Evolutionary conservation across 1,284 basidiomycete species (phyloP).

Genomic region (Grifola frondosa): DNA sequence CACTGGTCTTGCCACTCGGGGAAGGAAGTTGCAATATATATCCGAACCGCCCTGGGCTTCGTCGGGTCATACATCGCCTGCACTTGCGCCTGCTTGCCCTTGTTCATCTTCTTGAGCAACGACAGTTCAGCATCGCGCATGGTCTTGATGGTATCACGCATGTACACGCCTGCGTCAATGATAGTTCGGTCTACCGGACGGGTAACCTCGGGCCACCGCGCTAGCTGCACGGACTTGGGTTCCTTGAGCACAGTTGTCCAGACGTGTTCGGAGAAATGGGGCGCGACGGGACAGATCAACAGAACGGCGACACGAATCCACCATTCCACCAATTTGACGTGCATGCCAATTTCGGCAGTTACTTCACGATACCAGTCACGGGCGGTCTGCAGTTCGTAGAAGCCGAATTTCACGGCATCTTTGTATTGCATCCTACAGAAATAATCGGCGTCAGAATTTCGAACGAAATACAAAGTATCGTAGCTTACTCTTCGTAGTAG

Average conservation of each 20-base stretch:
- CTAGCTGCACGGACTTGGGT: constrained; percentile 77
- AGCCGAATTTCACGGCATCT: constrained; percentile 92
- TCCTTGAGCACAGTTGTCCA: constrained; percentile 79
- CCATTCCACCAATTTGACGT: constrained; percentile 71
- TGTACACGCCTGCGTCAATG: constrained; percentile 80
- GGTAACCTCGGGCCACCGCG: constrained; percentile 73
- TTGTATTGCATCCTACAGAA: constrained; percentile 86
- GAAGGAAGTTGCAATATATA: constrained; percentile 91
- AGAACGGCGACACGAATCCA: constrained; percentile 86
- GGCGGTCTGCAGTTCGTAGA: constrained; percentile 92
- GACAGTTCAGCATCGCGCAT: constrained; percentile 88
- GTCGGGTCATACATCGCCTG: constrained; percentile 70
- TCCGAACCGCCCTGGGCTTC: constrained; percentile 80
- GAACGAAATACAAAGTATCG: constrained; percentile 1
- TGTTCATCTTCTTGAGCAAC: constrained; percentile 75
- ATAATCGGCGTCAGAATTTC: constrained; percentile 2
- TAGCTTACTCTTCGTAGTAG: constrained; percentile 76
- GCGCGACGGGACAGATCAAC: constrained; percentile 86
- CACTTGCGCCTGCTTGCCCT: constrained; percentile 61
- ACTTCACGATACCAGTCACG: constrained; percentile 98
- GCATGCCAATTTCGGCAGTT: constrained; percentile 88
- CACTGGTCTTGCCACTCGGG: constrained; percentile 92
- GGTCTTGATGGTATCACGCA: constrained; percentile 82
- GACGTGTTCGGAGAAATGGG: constrained; percentile 94
- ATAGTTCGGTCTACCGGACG: constrained; percentile 57